phyloP scores from a whole-genome alignment of 495 filamentous ascomycete genomes.

The Pyronema omphalodes region DNA sequence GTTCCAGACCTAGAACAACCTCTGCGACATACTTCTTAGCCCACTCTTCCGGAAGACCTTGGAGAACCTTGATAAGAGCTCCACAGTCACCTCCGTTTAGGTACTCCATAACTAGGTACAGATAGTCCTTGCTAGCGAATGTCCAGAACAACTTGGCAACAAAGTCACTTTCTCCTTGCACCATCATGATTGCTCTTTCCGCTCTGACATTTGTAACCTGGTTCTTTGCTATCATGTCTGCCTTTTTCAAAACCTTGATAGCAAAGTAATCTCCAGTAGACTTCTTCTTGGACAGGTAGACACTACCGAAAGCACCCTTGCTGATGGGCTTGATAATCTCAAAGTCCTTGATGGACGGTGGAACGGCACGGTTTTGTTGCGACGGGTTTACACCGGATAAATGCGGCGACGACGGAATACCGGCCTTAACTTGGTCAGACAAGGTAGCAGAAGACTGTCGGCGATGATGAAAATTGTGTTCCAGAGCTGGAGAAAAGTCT shows the following conservation, averaged over 20 bases:
- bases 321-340: slow-evolving; percentile 99
- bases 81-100: slow-evolving; percentile 95
- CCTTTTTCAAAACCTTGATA: slow-evolving; percentile 95
- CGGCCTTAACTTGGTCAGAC: slow-evolving; percentile 37
- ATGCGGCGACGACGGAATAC: slow-evolving; percentile 61
- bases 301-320: slow-evolving; percentile 95
- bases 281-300: slow-evolving; percentile 95
- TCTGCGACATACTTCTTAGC: slow-evolving; percentile 91
- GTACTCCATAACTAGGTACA: slow-evolving; percentile 98
- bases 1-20: slow-evolving; percentile 85
- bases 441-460: slow-evolving; percentile 81
- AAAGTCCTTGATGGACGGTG: slow-evolving; percentile 95
- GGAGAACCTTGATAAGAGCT: slow-evolving; percentile 83
- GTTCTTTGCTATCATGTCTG: slow-evolving; percentile 99
- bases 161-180: slow-evolving; percentile 98
- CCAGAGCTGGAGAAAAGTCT: slow-evolving; percentile 58
- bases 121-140: slow-evolving; percentile 96
- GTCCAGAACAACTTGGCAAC: slow-evolving; percentile 99
- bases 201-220: slow-evolving; percentile 98
- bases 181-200: slow-evolving; percentile 99
- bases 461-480: slow-evolving; percentile 55
- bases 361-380: slow-evolving; percentile 53
- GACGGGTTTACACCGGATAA: slow-evolving; percentile 54
- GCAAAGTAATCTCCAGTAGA: slow-evolving; percentile 95
- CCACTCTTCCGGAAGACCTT: slow-evolving; percentile 87